Evolutionary conservation across 2,329 filamentous ascomycete genomes (phyloP).

Genomic region (Gnomoniopsis sp.): DNA sequence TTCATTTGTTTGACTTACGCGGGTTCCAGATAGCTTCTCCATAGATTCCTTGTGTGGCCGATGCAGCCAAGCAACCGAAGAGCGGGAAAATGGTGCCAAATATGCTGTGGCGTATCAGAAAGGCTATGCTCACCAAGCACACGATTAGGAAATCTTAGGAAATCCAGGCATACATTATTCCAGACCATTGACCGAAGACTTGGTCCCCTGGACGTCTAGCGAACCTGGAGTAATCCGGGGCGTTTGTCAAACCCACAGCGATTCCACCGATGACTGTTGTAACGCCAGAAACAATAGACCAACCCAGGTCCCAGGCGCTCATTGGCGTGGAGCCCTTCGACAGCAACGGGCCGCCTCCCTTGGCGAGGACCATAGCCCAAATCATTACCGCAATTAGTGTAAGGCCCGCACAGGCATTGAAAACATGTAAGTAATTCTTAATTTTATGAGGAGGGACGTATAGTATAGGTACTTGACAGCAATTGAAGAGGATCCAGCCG

Average conservation of each 20-base stretch:
- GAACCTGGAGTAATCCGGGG: conserved; percentile 14
- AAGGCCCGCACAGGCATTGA: conserved; percentile 32
- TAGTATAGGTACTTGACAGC: conserved; percentile 7
- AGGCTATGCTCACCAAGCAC: neutral
- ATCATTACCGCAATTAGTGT: conserved; percentile 34
- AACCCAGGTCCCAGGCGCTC: conserved; percentile 29
- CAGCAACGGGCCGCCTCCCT: conserved; percentile 25
- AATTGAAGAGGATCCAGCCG: conserved; percentile 28
- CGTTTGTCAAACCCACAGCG: conserved; percentile 25
- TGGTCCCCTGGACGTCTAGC: conserved; percentile 11
- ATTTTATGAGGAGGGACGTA: conserved; percentile 12
- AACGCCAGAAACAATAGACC: conserved; percentile 35
- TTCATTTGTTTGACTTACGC: neutral
- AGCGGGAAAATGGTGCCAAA: conserved; percentile 13
- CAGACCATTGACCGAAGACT: conserved; percentile 12
- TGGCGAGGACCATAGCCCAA: conserved; percentile 29
- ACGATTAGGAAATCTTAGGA: conserved; percentile 15
- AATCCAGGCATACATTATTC: conserved; percentile 1
- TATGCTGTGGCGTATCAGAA: conserved; percentile 25
- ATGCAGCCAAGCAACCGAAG: conserved; percentile 11
- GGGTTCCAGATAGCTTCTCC: conserved; percentile 15
- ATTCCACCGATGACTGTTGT: conserved; percentile 35
- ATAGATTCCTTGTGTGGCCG: conserved; percentile 11
- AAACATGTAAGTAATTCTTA: conserved; percentile 17
- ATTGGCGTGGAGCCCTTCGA: conserved; percentile 25